phyloP scores from a whole-genome alignment of 2,329 filamentous ascomycete genomes.

The Fusarium udum region DNA sequence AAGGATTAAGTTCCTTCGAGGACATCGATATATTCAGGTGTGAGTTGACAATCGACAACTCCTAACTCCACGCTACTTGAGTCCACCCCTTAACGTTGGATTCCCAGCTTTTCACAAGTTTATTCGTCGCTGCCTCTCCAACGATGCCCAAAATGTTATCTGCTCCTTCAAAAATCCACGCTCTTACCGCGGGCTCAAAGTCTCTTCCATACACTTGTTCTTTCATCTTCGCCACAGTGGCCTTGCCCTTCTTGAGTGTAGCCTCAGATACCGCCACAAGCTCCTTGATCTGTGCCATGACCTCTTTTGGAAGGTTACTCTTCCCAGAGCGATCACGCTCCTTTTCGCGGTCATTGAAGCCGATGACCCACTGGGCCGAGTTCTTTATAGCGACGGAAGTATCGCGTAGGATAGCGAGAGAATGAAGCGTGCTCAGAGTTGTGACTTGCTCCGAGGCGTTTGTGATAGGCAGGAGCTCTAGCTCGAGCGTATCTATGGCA shows the following conservation, averaged over 20 bases:
- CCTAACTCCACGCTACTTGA: slow-evolving; percentile 47
- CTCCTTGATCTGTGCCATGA: slow-evolving; percentile 47
- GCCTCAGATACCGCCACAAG: slow-evolving; percentile 45
- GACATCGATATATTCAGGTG: neutral
- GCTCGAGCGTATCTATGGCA: slow-evolving; percentile 26
- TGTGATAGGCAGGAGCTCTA: slow-evolving; percentile 19
- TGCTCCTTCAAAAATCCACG: slow-evolving; percentile 45
- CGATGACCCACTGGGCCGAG: slow-evolving; percentile 47
- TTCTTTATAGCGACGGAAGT: slow-evolving; percentile 48
- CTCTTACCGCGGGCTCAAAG: slow-evolving; percentile 41
- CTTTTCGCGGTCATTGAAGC: slow-evolving; percentile 52
- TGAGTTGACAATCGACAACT: neutral
- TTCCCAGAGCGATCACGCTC: slow-evolving; percentile 52
- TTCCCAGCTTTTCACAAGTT: slow-evolving; percentile 49
- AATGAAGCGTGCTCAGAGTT: slow-evolving; percentile 49
- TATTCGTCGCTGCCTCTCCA: slow-evolving; percentile 38
- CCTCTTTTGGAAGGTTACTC: slow-evolving; percentile 51
- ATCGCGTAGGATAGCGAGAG: slow-evolving; percentile 51
- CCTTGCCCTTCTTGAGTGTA: slow-evolving; percentile 48
- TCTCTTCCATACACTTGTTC: slow-evolving; percentile 41
- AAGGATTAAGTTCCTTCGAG: neutral
- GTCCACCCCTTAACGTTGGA: slow-evolving; percentile 49
- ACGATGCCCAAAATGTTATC: slow-evolving; percentile 39
- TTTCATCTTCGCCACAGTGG: slow-evolving; percentile 43
- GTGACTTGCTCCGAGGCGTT: slow-evolving; percentile 32